Evolutionary conservation across 2,329 filamentous ascomycete species (phyloP), one percentile per base, ranked within the genome.

Genomic region (Fusarium penzigii): DNA sequence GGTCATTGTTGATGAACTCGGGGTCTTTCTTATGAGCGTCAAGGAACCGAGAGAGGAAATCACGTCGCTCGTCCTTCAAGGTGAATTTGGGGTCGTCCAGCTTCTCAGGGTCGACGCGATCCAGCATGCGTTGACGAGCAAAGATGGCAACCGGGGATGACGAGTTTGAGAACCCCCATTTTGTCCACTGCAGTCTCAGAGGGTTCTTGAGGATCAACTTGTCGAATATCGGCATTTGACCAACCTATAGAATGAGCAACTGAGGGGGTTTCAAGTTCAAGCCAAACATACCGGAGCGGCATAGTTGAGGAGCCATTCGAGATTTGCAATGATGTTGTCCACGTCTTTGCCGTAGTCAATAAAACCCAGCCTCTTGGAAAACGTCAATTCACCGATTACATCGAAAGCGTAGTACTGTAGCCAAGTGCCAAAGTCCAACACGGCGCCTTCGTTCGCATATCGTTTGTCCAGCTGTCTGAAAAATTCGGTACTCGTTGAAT

Each of bases 331-430:
- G 10, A 60, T 56, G 1, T 51, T 40, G 3, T 60, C 57, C 4
- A 61, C 42, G 5, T 61, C 58, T 10, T 46, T 34, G 2, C 57
- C 58, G 7, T 17, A 39, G 5, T 60, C 57, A 9, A 61, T 47
- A 17, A 61, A 61, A 0, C 58, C 55, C 2, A 61, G 17, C 13
- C 58, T 42, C 11, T 60, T 58, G 0, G 51, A 56, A 34, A 53
- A 61, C 0, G 57, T 61, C 2, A 61, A 2, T 6, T 61, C 48
- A 0, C 49, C 49, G 5, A 62, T 61, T 1, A 62, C 59, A 17
- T 62, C 59, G 5, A 62, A 62, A 1, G 59, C 59, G 17, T 62
- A 62, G 5, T 52, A 62, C 3, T 62, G 59, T 0, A 62, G 49
- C 59, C 59, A 62, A 2, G 43, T 47, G 0, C 58, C 53, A 16